Conservation (phyloP, 352 stramenopile genomes). For the Globisporangium recalcitrans region DNA sequence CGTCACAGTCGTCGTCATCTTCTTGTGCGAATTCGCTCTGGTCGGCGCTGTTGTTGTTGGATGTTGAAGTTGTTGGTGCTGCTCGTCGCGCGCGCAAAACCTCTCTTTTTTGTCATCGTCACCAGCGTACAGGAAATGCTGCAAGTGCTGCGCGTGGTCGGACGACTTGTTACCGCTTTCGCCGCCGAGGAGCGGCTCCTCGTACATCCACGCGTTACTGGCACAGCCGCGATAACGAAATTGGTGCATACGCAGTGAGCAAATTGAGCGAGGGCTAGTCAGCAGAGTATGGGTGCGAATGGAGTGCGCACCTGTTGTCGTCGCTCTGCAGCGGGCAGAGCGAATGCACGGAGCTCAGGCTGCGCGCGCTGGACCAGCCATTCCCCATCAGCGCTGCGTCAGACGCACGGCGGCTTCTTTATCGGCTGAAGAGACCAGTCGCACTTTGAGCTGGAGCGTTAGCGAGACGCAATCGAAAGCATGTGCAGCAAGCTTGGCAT, state of each 20-base stretch:
- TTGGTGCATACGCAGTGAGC: neutral
- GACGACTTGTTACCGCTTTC: constrained; percentile 11
- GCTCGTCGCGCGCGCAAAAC: constrained; percentile 3
- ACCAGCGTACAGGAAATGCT: constrained; percentile 4
- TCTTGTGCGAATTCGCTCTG: constrained; percentile 1
- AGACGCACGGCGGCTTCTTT: no score
- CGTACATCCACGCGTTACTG: constrained; percentile 33
- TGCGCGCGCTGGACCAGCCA: constrained; percentile 26
- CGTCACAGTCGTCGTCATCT: constrained; percentile 22
- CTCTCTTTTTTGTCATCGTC: neutral
- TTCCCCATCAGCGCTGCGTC: constrained; percentile 31
- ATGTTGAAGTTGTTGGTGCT: neutral
- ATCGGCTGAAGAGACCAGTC: no score
- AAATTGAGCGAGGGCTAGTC: neutral
- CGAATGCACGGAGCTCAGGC: constrained; percentile 21
- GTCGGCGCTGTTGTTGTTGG: neutral
- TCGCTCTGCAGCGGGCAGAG: constrained; percentile 24
- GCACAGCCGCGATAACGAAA: neutral
- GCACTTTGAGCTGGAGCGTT: no score
- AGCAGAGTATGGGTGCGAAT: neutral
- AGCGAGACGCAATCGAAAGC: no score
- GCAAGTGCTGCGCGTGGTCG: constrained; percentile 8
- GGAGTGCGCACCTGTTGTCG: constrained; percentile 12
- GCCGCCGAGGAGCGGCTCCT: constrained; percentile 47
- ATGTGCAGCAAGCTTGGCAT: no score